Evolutionary conservation across 169 alveolate genomes (phyloP).

Genomic region (Eimeria tenella): DNA sequence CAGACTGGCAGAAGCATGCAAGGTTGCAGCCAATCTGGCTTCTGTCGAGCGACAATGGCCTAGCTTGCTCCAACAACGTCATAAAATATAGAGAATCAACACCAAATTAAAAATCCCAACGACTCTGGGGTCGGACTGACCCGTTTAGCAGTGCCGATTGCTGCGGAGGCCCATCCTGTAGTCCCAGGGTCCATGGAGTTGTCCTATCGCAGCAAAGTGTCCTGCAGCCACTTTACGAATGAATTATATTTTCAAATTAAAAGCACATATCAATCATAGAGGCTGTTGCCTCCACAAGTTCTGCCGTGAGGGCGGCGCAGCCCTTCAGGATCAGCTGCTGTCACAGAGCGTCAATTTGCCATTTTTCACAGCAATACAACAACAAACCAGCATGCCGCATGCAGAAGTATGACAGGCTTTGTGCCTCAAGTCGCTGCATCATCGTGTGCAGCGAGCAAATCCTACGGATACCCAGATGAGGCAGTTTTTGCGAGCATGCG

Average conservation of each 20-base stretch:
- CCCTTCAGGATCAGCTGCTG: no score
- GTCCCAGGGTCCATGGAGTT: no score
- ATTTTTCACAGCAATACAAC: no score
- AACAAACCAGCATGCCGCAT: no score
- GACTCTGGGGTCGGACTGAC: background rate
- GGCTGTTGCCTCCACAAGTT: no score
- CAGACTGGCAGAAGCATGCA: background rate
- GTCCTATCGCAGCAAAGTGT: no score
- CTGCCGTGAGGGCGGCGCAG: no score
- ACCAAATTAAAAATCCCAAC: background rate
- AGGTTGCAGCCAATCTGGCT: background rate
- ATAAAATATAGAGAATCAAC: background rate
- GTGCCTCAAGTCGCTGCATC: background rate
- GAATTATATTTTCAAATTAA: no score
- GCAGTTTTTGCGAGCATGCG: background rate
- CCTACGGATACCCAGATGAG: background rate
- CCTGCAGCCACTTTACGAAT: no score
- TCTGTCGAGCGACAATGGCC: background rate
- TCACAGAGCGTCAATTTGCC: no score
- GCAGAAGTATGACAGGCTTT: background rate
- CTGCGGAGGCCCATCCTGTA: slow-evolving; percentile 10
- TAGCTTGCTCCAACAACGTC: background rate
- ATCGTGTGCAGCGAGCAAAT: background rate
- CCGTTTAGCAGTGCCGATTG: background rate
- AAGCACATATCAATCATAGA: no score